Percentiles rank a stretch among this genome's conserved stretches.
These are phyloP conservation scores for Diaporthe sp. DNA, from an alignment of 2,329 filamentous ascomycete species.

Conservation along the genomic window DNA sequence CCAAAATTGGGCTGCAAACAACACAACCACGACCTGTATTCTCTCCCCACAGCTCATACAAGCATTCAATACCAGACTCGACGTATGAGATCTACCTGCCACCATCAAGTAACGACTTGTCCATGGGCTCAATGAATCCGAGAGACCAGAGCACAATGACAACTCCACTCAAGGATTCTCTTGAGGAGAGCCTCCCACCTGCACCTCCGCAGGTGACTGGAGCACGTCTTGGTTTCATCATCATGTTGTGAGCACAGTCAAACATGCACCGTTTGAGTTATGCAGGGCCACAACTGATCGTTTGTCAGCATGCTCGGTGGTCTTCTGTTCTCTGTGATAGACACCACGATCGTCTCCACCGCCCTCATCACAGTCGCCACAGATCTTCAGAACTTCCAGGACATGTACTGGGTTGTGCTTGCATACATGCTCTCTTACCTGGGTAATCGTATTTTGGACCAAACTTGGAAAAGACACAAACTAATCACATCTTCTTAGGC, in stretches of 20 bases:
- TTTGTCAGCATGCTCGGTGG: conserved; percentile 60
- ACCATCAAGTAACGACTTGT: conserved; percentile 32
- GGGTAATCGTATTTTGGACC: conserved; percentile 50
- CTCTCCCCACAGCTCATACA: conserved; percentile 29
- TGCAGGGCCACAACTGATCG: neutral
- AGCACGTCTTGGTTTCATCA: conserved; percentile 32
- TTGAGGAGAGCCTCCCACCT: conserved; percentile 6
- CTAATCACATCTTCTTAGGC: conserved; percentile 49
- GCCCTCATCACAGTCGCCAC: conserved; percentile 68
- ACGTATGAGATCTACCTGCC: conserved; percentile 19
- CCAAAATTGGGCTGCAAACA: conserved; percentile 14
- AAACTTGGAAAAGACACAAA: neutral
- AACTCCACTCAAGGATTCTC: conserved; percentile 25
- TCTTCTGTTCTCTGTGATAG: conserved; percentile 68
- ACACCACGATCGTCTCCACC: conserved; percentile 70
- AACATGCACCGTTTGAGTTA: neutral
- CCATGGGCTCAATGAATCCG: conserved; percentile 28
- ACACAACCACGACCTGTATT: conserved; percentile 29
- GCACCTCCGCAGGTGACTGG: conserved; percentile 20
- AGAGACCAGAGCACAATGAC: conserved; percentile 33
- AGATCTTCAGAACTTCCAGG: conserved; percentile 63
- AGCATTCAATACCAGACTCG: neutral
- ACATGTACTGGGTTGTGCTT: conserved; percentile 67
- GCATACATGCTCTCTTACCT: conserved; percentile 70
- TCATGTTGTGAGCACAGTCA: conserved; percentile 31